Base-by-base conservation (phyloP, 768 basidiomycete genomes). In the Trametes coccinea region DNA sequence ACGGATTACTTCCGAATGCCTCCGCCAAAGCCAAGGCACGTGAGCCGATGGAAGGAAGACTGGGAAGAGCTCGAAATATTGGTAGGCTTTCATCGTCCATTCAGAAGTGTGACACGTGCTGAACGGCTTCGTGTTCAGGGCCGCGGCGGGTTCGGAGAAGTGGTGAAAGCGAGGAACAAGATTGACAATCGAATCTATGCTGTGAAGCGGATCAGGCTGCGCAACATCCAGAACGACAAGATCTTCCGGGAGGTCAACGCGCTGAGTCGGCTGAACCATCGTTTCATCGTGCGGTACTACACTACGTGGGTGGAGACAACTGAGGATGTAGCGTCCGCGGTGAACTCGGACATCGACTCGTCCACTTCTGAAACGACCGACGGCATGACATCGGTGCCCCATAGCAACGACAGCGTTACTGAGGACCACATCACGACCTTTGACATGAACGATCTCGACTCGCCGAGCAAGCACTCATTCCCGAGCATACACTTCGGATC, bases 201-300 rank as follows among this genome's bases (percentile, higher is more conserved):
- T 11, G 92, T 95, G 55, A 95, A 98, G 80, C 95, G 96, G 74
- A 86, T 98, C 65, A 86, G 88, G 47, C 80, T 96, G 16, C 85
- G 87, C 44, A 85, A 86, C 0, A 80, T 81, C 58, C 89, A 93
- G 67, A 92, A 86, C 63, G 93, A 95, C 70, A 94, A 89, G 75
- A 94, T 97, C 60, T 92, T 93, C 71, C 82, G 95, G 4, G 94
- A 97, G 73, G 93, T 96, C 49, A 91, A 90, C 61, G 91, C 91
- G 0, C 77, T 97, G n/a, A 92, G 90, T 67, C 80, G 87, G 34
- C 82, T 98, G 31, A 90, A 87, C 43, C 95, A 98, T 72, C 87
- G 89, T 7, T 92, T 89, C 75, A 90, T 98, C 67, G 95, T 97
- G 17, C 85, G 94, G 44, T 97, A 95, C 72, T 93, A 87, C 72